Percentiles rank a stretch among this genome's conserved stretches.
Evolutionary conservation across 129 eudicot genomes (phyloP).

Genomic region (Pulicaria dysenterica): DNA sequence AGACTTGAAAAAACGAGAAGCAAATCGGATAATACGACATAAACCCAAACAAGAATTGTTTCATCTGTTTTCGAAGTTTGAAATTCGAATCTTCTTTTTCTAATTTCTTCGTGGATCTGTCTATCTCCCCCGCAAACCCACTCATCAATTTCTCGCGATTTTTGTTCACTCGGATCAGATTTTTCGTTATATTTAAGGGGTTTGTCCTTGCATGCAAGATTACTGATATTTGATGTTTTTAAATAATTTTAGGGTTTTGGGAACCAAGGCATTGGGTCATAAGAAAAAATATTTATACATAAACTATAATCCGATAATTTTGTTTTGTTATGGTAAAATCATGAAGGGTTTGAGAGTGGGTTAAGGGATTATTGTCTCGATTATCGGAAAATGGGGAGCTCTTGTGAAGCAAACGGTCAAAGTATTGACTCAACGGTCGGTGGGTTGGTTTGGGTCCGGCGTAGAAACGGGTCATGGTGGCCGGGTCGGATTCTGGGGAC

Average conservation of each 20-base stretch:
- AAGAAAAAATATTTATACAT: too few relatives aligned
- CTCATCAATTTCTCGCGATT: neutral
- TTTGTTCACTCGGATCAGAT: neutral
- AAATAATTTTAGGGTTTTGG: constrained; percentile 35
- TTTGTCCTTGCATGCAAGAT: constrained; percentile 43
- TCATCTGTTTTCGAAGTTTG: neutral
- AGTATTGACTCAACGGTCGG: constrained; percentile 57
- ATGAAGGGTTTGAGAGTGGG: constrained; percentile 37
- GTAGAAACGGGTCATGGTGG: constrained; percentile 95
- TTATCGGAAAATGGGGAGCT: constrained; percentile 52
- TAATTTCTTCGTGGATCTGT: constrained; percentile 35
- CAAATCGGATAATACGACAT: constrained; percentile 5
- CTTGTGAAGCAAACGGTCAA: constrained; percentile 44
- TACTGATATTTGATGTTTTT: constrained; percentile 8
- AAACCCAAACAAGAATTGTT: constrained; percentile 24
- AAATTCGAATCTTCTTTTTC: neutral
- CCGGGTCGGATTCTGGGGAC: constrained; percentile 78
- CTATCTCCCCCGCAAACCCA: constrained; percentile 11
- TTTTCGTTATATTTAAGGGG: neutral
- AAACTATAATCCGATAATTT: neutral
- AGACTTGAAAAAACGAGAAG: neutral
- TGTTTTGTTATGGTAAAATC: neutral
- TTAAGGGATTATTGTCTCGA: constrained; percentile 18
- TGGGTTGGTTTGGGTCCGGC: constrained; percentile 88
- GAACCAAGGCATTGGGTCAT: constrained; percentile 18